These are phyloP conservation scores for Kwoniella heveanensis DNA, from an alignment of 768 basidiomycete genomes.

Conservation along the genomic window DNA sequence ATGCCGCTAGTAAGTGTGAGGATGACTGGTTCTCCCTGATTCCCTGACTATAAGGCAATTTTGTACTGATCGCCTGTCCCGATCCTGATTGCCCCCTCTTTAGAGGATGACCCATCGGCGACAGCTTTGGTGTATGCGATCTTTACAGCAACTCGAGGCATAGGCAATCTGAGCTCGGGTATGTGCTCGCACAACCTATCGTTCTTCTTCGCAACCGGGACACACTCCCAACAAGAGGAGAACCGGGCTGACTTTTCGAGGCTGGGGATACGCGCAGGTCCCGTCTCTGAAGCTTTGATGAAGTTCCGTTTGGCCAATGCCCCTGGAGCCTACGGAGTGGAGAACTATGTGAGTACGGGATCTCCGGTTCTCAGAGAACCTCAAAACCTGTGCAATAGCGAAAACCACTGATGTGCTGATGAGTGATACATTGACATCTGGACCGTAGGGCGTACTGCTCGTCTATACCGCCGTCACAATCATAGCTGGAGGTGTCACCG, in stretches of 20 bases:
- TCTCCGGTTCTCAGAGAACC: too few species aligned
- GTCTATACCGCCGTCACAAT: constrained; percentile 44
- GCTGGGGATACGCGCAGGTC: constrained; percentile 21
- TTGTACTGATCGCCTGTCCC: too few species aligned
- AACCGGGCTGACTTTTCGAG: not conserved
- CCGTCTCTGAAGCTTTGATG: constrained; percentile 45
- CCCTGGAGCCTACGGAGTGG: constrained; percentile 47
- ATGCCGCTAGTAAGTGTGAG: constrained; percentile 38
- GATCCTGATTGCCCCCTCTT: too few species aligned
- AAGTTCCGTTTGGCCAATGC: constrained; percentile 33
- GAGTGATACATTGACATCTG: not conserved
- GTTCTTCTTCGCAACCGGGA: too few species aligned
- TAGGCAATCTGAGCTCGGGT: constrained; percentile 50
- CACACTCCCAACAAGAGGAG: not conserved
- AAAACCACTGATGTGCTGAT: not conserved
- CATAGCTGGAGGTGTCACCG: constrained; percentile 30
- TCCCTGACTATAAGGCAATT: too few species aligned
- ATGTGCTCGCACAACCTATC: constrained; percentile 9
- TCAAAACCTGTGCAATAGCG: not conserved
- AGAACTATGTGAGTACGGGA: constrained; percentile 42
- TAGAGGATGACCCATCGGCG: constrained; percentile 42
- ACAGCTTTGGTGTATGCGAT: constrained; percentile 39
- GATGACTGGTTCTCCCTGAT: too few species aligned
- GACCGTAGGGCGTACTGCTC: constrained; percentile 18
- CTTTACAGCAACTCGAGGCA: constrained; percentile 42